Conservation (phyloP, 768 basidiomycete genomes). For the Suillus spraguei region DNA sequence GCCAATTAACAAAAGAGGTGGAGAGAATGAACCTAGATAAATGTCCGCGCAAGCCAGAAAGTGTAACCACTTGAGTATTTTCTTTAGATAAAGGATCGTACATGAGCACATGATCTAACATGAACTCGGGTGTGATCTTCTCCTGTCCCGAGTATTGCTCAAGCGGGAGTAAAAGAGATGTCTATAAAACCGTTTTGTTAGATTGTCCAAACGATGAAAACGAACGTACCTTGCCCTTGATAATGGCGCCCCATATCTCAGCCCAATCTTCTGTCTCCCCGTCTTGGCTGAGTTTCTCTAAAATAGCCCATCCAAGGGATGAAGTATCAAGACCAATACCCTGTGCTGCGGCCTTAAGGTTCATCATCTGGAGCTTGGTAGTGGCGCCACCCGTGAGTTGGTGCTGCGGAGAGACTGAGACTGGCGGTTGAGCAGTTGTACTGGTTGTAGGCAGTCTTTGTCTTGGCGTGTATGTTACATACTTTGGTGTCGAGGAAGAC, state of each 20-base stretch:
- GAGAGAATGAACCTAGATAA: slow-evolving; percentile 54
- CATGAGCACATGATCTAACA: slow-evolving; percentile 82
- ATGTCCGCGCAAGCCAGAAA: slow-evolving; percentile 82
- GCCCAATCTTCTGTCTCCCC: slow-evolving; percentile 64
- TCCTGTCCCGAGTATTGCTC: slow-evolving; percentile 56
- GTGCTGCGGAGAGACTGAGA: slow-evolving; percentile 41
- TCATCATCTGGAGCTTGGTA: slow-evolving; percentile 69
- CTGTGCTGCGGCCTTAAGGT: slow-evolving; percentile 74
- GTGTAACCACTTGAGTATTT: slow-evolving; percentile 62
- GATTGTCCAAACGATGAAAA: background rate
- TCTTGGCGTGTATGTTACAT: slow-evolving; percentile 78
- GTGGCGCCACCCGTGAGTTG: slow-evolving; percentile 61
- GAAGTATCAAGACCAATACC: slow-evolving; percentile 62
- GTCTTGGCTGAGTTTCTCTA: slow-evolving; percentile 67
- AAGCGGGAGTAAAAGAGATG: slow-evolving; percentile 77
- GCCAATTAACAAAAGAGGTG: slow-evolving; percentile 33
- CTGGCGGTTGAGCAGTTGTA: slow-evolving; percentile 41
- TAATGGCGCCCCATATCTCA: slow-evolving; percentile 66
- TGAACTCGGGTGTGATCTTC: slow-evolving; percentile 68
- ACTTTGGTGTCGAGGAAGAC: slow-evolving; percentile 43
- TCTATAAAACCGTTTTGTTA: slow-evolving; percentile 44
- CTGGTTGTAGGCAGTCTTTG: slow-evolving; percentile 59
- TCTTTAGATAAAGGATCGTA: slow-evolving; percentile 53
- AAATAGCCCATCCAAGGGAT: slow-evolving; percentile 74
- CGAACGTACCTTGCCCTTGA: slow-evolving; percentile 62